These are phyloP conservation scores for Talaromyces sp. DNA, from an alignment of 2,329 filamentous ascomycete genomes.

Conservation along the genomic window DNA sequence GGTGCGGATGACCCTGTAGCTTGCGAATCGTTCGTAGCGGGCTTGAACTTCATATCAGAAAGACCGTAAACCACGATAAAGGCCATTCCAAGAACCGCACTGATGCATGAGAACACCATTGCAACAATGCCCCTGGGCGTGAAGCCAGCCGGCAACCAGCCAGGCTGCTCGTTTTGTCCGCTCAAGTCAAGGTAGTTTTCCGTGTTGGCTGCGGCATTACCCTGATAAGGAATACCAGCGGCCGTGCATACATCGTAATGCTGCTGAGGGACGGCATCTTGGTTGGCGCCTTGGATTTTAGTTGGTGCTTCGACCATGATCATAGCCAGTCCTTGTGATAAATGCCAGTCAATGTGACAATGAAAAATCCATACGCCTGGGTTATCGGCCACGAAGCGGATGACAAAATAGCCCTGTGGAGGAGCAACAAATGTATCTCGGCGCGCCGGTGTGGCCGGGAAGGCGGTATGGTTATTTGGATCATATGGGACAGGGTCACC, in stretches of 20 bases:
- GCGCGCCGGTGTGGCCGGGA: slow-evolving; percentile 56
- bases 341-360: slow-evolving; percentile 78
- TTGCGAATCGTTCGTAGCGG: background rate
- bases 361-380: slow-evolving; percentile 66
- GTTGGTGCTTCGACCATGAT: slow-evolving; percentile 61
- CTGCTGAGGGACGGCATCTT: slow-evolving; percentile 49
- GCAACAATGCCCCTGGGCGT: slow-evolving; percentile 66
- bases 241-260: slow-evolving; percentile 17
- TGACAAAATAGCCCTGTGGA: slow-evolving; percentile 62
- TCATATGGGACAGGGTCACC: slow-evolving; percentile 29
- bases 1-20: background rate
- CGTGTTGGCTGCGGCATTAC: slow-evolving; percentile 72
- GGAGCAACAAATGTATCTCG: slow-evolving; percentile 65
- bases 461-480: slow-evolving; percentile 29
- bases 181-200: slow-evolving; percentile 57
- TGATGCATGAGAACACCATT: slow-evolving; percentile 65
- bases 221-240: slow-evolving; percentile 47
- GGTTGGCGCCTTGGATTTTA: slow-evolving; percentile 52
- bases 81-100: slow-evolving; percentile 62
- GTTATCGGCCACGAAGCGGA: slow-evolving; percentile 47
- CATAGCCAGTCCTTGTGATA: slow-evolving; percentile 61
- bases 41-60: slow-evolving; percentile 24
- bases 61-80: slow-evolving; percentile 50
- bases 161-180: slow-evolving; percentile 54
- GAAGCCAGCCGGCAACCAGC: slow-evolving; percentile 62